Conservation (phyloP, 371 early-diverging fungal genomes). For the Saksenaea vasiformis region DNA sequence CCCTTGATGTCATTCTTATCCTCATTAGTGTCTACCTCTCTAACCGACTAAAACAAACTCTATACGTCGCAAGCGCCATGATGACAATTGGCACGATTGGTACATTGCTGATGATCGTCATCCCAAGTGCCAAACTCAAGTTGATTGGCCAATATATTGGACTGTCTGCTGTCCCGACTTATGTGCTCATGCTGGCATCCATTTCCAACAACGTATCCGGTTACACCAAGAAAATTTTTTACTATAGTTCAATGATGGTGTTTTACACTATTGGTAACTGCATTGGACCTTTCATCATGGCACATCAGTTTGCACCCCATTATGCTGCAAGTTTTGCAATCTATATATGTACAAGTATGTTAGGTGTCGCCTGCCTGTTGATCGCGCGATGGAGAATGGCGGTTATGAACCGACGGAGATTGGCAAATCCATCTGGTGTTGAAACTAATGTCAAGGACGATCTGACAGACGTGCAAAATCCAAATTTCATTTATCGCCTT, state of each 20-base stretch:
- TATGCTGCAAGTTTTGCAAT: constrained; percentile 21
- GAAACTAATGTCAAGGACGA: constrained; percentile 28
- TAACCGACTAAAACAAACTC: constrained; percentile 2
- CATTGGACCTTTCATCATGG: constrained; percentile 25
- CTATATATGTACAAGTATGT: constrained; percentile 13
- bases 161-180: constrained; percentile 10
- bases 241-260: neutral
- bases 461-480: constrained; percentile 32
- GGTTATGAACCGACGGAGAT: constrained; percentile 16
- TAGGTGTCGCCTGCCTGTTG: constrained; percentile 14
- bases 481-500: constrained; percentile 35
- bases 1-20: constrained; percentile 12
- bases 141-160: constrained; percentile 12
- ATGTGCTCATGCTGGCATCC: constrained; percentile 14
- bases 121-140: constrained; percentile 10
- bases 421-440: constrained; percentile 7
- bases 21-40: constrained; percentile 1
- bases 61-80: constrained; percentile 3
- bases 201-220: constrained; percentile 3
- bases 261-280: constrained; percentile 19
- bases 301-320: constrained; percentile 10
- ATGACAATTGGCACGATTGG: constrained; percentile 12
- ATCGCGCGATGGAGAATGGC: constrained; percentile 28
- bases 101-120: constrained; percentile 12
- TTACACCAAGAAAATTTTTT: constrained; percentile 11